Base-by-base conservation (phyloP, 805 yeast genomes). In the Yarrowia alimentaria region DNA sequence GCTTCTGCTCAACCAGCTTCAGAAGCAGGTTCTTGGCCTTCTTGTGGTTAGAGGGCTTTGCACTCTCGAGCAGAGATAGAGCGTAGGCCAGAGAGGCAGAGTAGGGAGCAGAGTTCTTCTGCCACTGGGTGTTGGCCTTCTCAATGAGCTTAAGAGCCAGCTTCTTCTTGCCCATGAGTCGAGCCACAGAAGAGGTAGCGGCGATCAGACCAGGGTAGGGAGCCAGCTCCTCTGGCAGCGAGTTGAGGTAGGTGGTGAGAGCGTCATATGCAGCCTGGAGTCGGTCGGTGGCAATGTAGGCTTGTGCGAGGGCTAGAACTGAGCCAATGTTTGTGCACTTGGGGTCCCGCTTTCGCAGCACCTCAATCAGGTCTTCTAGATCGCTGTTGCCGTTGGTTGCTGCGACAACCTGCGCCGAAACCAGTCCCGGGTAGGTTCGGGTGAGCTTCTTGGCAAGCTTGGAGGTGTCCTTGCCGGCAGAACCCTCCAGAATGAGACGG, bases 181-280 rank as follows among this genome's bases (percentile, higher is more conserved):
- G 82, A 61, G 76, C 78, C 6, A 81, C 59, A 11, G 77, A 68
- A 8, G 75, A 67, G 21, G 80, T 63, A 5, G 74, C 64, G 20
- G 79, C 77, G 30, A 76, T 68, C 35, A 83, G 61, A 4, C 78
- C 77, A 3, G 85, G 82, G 4, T 58, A 52, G 4, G 61, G 33
- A 19, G 56, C 52, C 13, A 18, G 32, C 9, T 24, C 24, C 3
- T 40, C 28, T 18, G 51, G 51, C 33, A 58, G 55, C 8, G 38
- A 21, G 31, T 56, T 55, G 17, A 26, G 55, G 31, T 57, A 55
- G 52, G 57, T 55, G 56, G 60, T 67, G 53, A 65, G 64, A 24
- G 55, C 53, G 26, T 55, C 34, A 8, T 62, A 54, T 6, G 68
- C 65, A 11, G 55, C 57, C 18, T 57, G 61, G 17, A 51, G 38